phyloP scores from a whole-genome alignment of 164 flowering plant genomes.

The Umbilicus rupestris region DNA sequence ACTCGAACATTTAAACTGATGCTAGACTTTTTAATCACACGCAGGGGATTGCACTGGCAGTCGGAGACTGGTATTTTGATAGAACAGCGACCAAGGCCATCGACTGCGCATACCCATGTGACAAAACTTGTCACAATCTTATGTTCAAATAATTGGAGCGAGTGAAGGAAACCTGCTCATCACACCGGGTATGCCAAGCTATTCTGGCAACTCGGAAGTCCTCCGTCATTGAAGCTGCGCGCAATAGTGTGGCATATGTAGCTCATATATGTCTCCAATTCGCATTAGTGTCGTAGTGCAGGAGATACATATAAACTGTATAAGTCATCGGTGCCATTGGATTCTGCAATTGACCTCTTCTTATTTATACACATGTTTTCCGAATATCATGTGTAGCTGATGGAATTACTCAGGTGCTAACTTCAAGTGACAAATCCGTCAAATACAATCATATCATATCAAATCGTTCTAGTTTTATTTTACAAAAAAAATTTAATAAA shows the following conservation, averaged over 20 bases:
- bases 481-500: too few species aligned
- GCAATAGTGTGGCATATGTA: background rate
- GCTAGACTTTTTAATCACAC: background rate
- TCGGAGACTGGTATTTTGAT: slow-evolving; percentile 20
- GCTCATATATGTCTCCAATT: slow-evolving; percentile 4
- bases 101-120: slow-evolving; percentile 19
- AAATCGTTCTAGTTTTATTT: too few species aligned
- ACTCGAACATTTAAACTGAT: background rate
- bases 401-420: too few species aligned
- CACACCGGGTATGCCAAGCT: background rate
- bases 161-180: background rate
- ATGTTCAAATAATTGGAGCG: slow-evolving; percentile 7
- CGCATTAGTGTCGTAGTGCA: background rate
- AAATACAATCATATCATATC: too few species aligned
- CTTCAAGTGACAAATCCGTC: too few species aligned
- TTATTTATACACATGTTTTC: too few species aligned
- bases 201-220: background rate
- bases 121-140: slow-evolving; percentile 18
- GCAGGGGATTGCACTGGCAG: slow-evolving; percentile 15
- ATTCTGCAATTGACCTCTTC: too few species aligned
- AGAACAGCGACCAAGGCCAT: slow-evolving; percentile 12
- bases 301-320: too few species aligned
- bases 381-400: too few species aligned
- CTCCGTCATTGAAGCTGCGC: slow-evolving; percentile 1
- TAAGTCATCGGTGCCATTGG: too few species aligned